Evolutionary conservation across 1,284 basidiomycete genomes (phyloP).

Genomic region (Fomitopsis palustris): DNA sequence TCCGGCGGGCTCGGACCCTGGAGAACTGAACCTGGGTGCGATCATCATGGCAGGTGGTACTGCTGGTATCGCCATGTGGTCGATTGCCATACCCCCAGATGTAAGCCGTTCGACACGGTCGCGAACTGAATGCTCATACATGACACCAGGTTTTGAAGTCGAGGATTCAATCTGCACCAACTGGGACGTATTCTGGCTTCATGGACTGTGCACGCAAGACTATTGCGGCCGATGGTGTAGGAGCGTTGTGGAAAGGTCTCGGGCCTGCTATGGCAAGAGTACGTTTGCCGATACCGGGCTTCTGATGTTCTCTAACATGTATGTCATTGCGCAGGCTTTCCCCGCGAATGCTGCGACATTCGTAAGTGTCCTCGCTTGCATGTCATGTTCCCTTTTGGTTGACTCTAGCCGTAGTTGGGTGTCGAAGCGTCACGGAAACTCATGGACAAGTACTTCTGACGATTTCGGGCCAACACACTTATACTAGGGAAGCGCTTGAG

Average conservation of each 20-base stretch:
- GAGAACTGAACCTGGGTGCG: slow-evolving; percentile 83
- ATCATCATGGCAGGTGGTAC: slow-evolving; percentile 92
- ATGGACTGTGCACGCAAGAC: slow-evolving; percentile 92
- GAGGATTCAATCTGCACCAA: slow-evolving; percentile 93
- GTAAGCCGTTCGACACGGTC: slow-evolving; percentile 42
- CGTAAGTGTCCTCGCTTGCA: slow-evolving; percentile 46
- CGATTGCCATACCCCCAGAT: slow-evolving; percentile 92
- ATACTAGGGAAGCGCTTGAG: neutral
- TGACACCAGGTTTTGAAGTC: slow-evolving; percentile 85
- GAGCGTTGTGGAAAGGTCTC: slow-evolving; percentile 95
- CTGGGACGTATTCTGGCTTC: slow-evolving; percentile 93
- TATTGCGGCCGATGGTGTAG: slow-evolving; percentile 86
- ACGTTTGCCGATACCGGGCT: slow-evolving; percentile 28
- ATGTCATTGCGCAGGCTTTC: slow-evolving; percentile 66
- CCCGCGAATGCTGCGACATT: slow-evolving; percentile 96
- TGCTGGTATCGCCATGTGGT: slow-evolving; percentile 98
- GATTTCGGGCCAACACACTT: neutral
- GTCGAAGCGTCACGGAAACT: slow-evolving; percentile 77
- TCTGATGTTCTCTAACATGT: slow-evolving; percentile 7
- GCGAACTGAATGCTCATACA: slow-evolving; percentile 1
- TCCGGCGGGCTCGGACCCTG: slow-evolving; percentile 70
- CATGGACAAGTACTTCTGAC: slow-evolving; percentile 62
- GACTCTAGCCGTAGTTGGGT: slow-evolving; percentile 52
- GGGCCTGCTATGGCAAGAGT: slow-evolving; percentile 95
- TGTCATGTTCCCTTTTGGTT: slow-evolving; percentile 2